Conservation (phyloP, 2,329 filamentous ascomycete genomes). For the Domatiomyces globalis region DNA sequence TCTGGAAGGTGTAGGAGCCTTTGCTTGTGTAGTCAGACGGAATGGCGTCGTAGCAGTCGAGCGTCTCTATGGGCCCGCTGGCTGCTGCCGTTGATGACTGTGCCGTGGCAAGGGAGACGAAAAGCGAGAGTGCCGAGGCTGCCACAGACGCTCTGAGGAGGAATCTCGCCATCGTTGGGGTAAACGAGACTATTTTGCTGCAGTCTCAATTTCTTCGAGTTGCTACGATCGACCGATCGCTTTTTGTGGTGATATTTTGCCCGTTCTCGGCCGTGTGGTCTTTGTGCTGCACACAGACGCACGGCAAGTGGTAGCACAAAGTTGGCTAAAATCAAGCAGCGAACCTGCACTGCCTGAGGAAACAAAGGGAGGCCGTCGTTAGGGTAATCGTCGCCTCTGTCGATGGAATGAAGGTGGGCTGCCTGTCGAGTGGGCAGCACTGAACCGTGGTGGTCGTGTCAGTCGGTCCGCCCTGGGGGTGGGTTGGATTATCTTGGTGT, state of each 20-base stretch:
- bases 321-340: neutral
- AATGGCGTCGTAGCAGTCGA: conserved; percentile 36
- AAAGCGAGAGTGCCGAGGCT: conserved; percentile 6
- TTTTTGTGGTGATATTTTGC: neutral
- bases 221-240: neutral
- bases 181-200: neutral
- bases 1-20: conserved; percentile 39
- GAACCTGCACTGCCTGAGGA: neutral
- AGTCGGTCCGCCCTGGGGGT: too few species aligned
- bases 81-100: conserved; percentile 10
- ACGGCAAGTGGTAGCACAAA: neutral
- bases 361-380: neutral
- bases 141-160: conserved; percentile 7
- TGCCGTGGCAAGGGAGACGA: conserved; percentile 7
- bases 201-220: neutral
- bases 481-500: neutral
- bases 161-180: conserved; percentile 10
- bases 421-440: neutral
- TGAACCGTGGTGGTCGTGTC: too few species aligned
- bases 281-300: neutral
- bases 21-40: conserved; percentile 34
- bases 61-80: conserved; percentile 10
- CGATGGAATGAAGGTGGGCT: neutral
- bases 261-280: neutral
- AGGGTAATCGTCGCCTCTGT: neutral